Conservation (phyloP, 2,329 filamentous ascomycete genomes). For the Leptographium radiaticola region DNA sequence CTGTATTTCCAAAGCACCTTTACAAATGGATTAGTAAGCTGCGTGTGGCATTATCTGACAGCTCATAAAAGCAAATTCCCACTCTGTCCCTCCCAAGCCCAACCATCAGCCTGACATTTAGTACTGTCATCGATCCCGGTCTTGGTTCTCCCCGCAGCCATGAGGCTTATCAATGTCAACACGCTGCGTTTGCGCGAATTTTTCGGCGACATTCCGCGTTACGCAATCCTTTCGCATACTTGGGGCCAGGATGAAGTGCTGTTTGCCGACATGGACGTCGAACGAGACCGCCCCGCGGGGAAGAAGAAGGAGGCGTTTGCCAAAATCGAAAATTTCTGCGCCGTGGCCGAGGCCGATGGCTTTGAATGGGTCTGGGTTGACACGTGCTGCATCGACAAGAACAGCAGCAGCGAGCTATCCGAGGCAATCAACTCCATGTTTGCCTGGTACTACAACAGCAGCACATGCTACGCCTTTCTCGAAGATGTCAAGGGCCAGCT, state of each 20-base stretch:
- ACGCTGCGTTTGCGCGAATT: constrained; percentile 5
- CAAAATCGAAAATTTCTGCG: constrained; percentile 15
- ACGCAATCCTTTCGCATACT: constrained; percentile 20
- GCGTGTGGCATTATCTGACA: too few species aligned
- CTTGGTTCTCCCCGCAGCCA: not conserved
- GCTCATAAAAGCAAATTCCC: too few species aligned
- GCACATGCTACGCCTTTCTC: constrained; percentile 22
- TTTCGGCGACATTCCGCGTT: constrained; percentile 12
- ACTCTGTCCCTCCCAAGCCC: too few species aligned
- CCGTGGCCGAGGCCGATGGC: constrained; percentile 14
- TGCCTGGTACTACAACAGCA: constrained; percentile 20
- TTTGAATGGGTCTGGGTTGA: constrained; percentile 23
- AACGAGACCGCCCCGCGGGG: not conserved
- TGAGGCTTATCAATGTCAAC: constrained; percentile 10
- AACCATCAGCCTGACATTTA: too few species aligned
- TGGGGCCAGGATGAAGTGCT: constrained; percentile 19
- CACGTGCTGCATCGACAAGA: constrained; percentile 25
- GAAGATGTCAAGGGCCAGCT: constrained; percentile 12
- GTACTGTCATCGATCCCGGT: too few species aligned
- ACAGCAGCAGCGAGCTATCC: constrained; percentile 20
- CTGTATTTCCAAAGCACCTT: too few species aligned
- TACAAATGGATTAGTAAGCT: too few species aligned
- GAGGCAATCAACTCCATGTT: constrained; percentile 18
- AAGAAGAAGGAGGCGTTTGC: constrained; percentile 10
- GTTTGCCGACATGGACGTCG: constrained; percentile 12